These are phyloP conservation scores for Odontarrhena argentea DNA, from an alignment of 345 rosid genomes.

Conservation along the genomic window DNA sequence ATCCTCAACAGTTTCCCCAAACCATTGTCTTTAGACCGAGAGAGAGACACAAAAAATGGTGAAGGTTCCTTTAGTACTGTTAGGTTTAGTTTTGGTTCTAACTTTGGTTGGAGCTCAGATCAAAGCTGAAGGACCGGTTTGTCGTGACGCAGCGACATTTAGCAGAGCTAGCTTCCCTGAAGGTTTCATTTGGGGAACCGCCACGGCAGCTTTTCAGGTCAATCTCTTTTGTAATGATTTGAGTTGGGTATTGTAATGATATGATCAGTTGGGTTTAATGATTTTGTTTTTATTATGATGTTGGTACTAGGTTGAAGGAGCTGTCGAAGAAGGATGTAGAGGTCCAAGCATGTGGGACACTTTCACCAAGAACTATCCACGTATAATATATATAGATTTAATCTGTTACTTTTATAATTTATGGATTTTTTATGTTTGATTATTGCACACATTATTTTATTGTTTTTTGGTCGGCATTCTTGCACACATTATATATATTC, in stretches of 20 bases:
- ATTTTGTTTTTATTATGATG: neutral
- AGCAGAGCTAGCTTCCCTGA: constrained; percentile 41
- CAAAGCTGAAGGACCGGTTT: constrained; percentile 36
- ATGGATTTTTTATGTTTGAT: neutral
- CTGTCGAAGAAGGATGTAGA: constrained; percentile 40
- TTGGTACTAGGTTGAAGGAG: constrained; percentile 38
- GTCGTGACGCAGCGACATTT: constrained; percentile 25
- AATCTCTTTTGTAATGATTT: neutral
- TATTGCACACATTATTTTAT: neutral
- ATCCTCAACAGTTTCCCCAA: constrained; percentile 19
- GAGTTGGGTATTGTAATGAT: neutral
- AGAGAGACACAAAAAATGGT: constrained; percentile 28
- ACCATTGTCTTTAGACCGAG: constrained; percentile 10
- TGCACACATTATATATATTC: too few relatives aligned
- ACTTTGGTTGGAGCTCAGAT: constrained; percentile 32
- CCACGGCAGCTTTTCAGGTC: constrained; percentile 42
- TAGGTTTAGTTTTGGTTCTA: constrained; percentile 36
- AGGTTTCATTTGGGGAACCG: constrained; percentile 41
- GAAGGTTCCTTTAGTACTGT: constrained; percentile 31
- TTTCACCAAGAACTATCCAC: constrained; percentile 29
- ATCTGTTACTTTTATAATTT: neutral
- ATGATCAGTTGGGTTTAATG: too few relatives aligned
- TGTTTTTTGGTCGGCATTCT: too few relatives aligned
- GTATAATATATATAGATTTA: neutral
- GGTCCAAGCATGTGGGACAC: constrained; percentile 47